Base-by-base conservation (phyloP, 2,329 filamentous ascomycete species). In the Epichloe festucae region DNA sequence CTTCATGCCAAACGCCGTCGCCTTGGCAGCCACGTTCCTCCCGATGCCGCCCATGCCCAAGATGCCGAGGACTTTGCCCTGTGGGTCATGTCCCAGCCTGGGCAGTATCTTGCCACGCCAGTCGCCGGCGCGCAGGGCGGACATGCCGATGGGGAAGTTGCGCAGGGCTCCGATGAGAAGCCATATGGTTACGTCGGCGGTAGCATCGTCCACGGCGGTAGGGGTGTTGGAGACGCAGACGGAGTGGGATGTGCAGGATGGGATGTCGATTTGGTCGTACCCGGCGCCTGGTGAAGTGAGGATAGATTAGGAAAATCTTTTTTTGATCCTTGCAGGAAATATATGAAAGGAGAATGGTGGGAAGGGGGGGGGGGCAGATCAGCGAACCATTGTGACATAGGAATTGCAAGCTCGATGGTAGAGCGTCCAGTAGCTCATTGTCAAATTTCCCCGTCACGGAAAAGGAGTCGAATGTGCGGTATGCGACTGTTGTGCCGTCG, bases 11-110 rank as follows among this genome's bases (percentile, higher is more conserved):
- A 94, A 90, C 0, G 75, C 85, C 50, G 78, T 74, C 3, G 83
- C 85, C 67, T 89, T 89, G 63, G 73, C 78, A 63, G 84, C 87
- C 59, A 93, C 67, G 61, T 89, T 88, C 38, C 84, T 73, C 0
- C 89, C 88, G 54, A 94, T 93, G 2, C 88, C 87, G 19, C 88
- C 88, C 87, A 93, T 91, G 6, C 88, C 88, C 41, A 94, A 65
- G 54, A 94, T 89, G 0, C 88, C 88, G 5, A 94, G 73, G 1
- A 82, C 71, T 66, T 91, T 93, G 38, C 85, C 86, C 65, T 86
- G 75, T 1, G 87, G 87, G 61, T 93, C 87, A 62, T 87, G 85
- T 12, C 87, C 88, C 5, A 81, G 69, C 0, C 82, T 74, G 1
- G 77, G 74, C 6, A 71, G 65, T 3, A 73, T 71, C 4, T 66